Conservation (phyloP, 495 filamentous ascomycete species). For the Endocarpon pusillum region DNA sequence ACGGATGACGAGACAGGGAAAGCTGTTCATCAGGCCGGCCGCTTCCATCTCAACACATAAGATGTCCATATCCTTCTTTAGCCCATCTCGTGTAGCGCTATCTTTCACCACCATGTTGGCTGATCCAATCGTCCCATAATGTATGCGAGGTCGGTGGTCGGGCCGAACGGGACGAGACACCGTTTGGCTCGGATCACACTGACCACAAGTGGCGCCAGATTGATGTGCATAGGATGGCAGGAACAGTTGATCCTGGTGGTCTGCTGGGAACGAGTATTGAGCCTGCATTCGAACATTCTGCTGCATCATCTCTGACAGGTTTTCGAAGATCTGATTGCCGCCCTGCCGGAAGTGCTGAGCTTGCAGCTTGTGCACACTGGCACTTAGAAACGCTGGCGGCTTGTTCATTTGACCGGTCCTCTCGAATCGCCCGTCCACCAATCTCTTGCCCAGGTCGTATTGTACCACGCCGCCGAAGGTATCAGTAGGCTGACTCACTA, state of each 20-base stretch:
- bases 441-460: constrained; percentile 13
- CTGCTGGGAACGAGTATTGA: too few relatives aligned
- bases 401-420: constrained; percentile 15
- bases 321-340: neutral
- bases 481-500: constrained; percentile 9
- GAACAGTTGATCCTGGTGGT: constrained; percentile 10
- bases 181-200: constrained; percentile 5
- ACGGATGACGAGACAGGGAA: constrained; percentile 17
- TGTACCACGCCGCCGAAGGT: constrained; percentile 8
- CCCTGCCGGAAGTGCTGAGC: neutral
- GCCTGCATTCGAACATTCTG: too few relatives aligned
- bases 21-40: constrained; percentile 16
- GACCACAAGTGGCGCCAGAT: constrained; percentile 5
- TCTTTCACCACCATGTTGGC: constrained; percentile 23
- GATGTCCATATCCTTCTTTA: constrained; percentile 5
- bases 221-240: constrained; percentile 8
- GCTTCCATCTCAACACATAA: constrained; percentile 21
- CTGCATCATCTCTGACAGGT: neutral
- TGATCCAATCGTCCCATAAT: constrained; percentile 27
- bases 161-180: constrained; percentile 1
- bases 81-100: constrained; percentile 13
- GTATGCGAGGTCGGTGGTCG: constrained; percentile 5
- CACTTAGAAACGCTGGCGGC: constrained; percentile 12
- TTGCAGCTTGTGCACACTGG: neutral
- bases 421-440: constrained; percentile 7